A percentile compares a stretch with the other conserved stretches of the same genome.
Evolutionary conservation across 2,329 filamentous ascomycete genomes (phyloP).

Genomic region (Hypoxylon sp.): DNA sequence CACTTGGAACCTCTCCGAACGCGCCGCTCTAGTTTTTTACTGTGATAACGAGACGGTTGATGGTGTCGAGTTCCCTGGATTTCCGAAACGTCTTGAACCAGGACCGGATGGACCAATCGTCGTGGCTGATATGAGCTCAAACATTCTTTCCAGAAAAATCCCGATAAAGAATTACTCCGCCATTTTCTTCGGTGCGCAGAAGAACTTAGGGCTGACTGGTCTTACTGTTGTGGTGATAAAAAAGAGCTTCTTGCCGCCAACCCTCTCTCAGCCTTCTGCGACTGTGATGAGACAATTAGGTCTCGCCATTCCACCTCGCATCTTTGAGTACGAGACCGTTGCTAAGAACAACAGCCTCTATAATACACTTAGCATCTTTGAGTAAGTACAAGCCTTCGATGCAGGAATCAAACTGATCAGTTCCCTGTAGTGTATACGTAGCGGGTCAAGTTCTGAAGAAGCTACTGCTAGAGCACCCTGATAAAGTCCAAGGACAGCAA

Average conservation of each 20-base stretch:
- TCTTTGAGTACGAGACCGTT: constrained; percentile 84
- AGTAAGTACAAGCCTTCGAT: too few relatives aligned
- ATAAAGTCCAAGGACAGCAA: constrained; percentile 81
- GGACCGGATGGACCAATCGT: constrained; percentile 73
- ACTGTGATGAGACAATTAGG: constrained; percentile 76
- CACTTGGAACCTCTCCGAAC: constrained; percentile 76
- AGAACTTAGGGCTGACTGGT: constrained; percentile 89
- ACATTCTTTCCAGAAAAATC: constrained; percentile 84
- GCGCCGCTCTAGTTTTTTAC: constrained; percentile 81
- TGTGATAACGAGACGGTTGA: constrained; percentile 96
- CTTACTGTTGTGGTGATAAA: constrained; percentile 87
- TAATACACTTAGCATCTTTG: constrained; percentile 95
- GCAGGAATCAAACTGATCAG: too few relatives aligned
- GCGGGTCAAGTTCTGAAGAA: constrained; percentile 87
- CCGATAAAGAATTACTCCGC: constrained; percentile 81
- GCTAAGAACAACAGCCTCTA: constrained; percentile 95
- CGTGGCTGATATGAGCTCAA: constrained; percentile 92
- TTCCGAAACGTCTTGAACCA: constrained; percentile 70
- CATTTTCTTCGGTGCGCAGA: constrained; percentile 94
- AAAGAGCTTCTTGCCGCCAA: constrained; percentile 79
- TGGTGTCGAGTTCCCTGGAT: constrained; percentile 84
- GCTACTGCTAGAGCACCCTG: constrained; percentile 70
- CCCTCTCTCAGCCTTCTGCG: constrained; percentile 70
- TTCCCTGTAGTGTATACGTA: constrained; percentile 79
- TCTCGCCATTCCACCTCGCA: constrained; percentile 79